Evolutionary conservation across 1,284 basidiomycete genomes (phyloP).

Genomic region (Cryptococcus hybrid): DNA sequence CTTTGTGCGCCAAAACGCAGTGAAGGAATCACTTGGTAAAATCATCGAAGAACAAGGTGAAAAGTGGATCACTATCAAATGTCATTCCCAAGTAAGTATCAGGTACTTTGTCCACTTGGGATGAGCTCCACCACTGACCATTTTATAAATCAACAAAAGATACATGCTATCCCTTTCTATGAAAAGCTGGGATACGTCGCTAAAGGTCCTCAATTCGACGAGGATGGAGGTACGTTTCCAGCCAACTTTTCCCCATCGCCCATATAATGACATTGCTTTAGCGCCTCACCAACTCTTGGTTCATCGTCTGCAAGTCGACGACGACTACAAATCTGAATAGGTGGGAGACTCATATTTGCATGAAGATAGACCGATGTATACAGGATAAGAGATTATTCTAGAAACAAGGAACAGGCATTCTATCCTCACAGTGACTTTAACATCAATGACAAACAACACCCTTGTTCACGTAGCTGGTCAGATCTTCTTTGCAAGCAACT

Average conservation of each 20-base stretch:
- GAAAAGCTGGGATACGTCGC: constrained; percentile 59
- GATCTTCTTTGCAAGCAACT: neutral
- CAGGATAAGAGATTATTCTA: too few relatives aligned
- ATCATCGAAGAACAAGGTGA: constrained; percentile 16
- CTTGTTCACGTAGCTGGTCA: neutral
- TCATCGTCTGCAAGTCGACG: constrained; percentile 4
- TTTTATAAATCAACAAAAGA: neutral
- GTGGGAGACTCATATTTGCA: too few relatives aligned
- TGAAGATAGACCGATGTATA: too few relatives aligned
- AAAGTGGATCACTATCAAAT: constrained; percentile 26
- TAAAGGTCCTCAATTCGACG: constrained; percentile 62
- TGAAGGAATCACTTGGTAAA: constrained; percentile 2
- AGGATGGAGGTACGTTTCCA: constrained; percentile 55
- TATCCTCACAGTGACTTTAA: too few relatives aligned
- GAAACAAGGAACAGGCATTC: too few relatives aligned
- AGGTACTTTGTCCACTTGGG: neutral
- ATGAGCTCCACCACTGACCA: neutral
- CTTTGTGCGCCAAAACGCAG: constrained; percentile 5
- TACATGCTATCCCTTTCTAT: constrained; percentile 39
- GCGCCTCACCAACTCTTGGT: constrained; percentile 17
- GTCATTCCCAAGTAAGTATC: constrained; percentile 37
- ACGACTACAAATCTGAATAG: too few relatives aligned
- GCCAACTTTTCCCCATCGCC: neutral
- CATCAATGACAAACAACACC: too few relatives aligned
- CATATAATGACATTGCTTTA: neutral